Base-by-base conservation (phyloP, 78 protist genomes). In the Parvularia atlantis region DNA sequence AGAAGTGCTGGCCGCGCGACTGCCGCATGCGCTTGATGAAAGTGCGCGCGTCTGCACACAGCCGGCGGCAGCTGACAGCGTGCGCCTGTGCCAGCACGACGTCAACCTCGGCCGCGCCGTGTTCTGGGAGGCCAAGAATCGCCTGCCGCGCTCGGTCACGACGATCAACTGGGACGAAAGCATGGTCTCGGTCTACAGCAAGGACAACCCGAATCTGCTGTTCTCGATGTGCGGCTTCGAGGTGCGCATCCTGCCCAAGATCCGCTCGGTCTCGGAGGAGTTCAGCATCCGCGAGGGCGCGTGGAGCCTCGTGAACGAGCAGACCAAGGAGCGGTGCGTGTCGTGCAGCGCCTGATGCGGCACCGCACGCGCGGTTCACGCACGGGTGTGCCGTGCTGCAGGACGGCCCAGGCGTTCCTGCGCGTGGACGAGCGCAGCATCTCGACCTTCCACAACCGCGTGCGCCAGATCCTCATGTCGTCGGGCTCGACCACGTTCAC, bases 1-100 rank as follows among this genome's bases (percentile, higher is more conserved):
- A 93, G 66, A 91, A 91, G 80, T 93, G 98, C 83, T 97, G 99
- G 99, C 99, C 99, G 31, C 80, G 98, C 39, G 99, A 97, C 70
- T 58, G 86, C 28, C 83, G 99, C 44, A 97, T 97, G 99, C 89
- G 99, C 28, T 83, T 97, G 52, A 95, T 97, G 96, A 93, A 89
- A 59, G 95, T 87, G 73, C 98, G 95, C 71, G 98, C 93, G 66
- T n/a, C n/a, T n/a, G n/a, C n/a, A n/a, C n/a, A n/a, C n/a, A n/a
- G n/a, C n/a, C n/a, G n/a, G n/a, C n/a, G n/a, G n/a, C n/a, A n/a
- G n/a, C n/a, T n/a, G n/a, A n/a, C n/a, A 91, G 92, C 52, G 76
- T 97, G 5, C 98, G 97, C 48, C 79, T 91, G 48, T 83, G 83
- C 84, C 78, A 74, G 46, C 88, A 78, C 66, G 99, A 98, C 78